These are phyloP conservation scores for Fusarium drepaniforme DNA, from an alignment of 2,329 filamentous ascomycete genomes.

Conservation along the genomic window DNA sequence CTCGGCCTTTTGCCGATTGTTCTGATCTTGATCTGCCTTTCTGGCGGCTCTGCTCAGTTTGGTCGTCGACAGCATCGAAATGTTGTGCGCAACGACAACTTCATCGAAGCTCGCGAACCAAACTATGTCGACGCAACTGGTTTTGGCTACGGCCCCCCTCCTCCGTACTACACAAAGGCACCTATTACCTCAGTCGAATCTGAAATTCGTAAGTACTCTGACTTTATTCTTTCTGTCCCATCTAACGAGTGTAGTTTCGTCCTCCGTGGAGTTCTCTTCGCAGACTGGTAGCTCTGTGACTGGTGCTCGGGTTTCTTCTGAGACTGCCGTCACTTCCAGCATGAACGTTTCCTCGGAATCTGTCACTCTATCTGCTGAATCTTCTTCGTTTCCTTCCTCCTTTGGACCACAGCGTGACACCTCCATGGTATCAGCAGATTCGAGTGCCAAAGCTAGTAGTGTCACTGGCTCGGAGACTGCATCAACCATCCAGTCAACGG, in stretches of 20 bases:
- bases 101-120: slow-evolving; percentile 19
- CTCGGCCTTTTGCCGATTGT: slow-evolving; percentile 47
- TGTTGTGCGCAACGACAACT: slow-evolving; percentile 17
- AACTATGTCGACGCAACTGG: slow-evolving; percentile 20
- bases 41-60: slow-evolving; percentile 18
- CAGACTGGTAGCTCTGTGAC: background rate
- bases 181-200: slow-evolving; percentile 6
- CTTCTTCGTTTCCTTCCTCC: slow-evolving; percentile 10
- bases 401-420: slow-evolving; percentile 1
- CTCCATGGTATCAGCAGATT: slow-evolving; percentile 25
- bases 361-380: background rate
- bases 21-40: slow-evolving; percentile 42
- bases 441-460: slow-evolving; percentile 34
- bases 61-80: background rate
- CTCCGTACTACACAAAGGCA: slow-evolving; percentile 38
- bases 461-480: slow-evolving; percentile 16
- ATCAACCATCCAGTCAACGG: slow-evolving; percentile 10
- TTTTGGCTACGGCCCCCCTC: slow-evolving; percentile 37
- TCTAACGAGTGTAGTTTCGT: slow-evolving; percentile 30
- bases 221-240: too few relatives aligned
- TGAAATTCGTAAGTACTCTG: slow-evolving; percentile 23
- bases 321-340: background rate
- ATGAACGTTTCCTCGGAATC: slow-evolving; percentile 4
- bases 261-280: slow-evolving; percentile 8
- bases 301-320: background rate